Conservation (phyloP, 495 filamentous ascomycete genomes). For the Tuber brumale region DNA sequence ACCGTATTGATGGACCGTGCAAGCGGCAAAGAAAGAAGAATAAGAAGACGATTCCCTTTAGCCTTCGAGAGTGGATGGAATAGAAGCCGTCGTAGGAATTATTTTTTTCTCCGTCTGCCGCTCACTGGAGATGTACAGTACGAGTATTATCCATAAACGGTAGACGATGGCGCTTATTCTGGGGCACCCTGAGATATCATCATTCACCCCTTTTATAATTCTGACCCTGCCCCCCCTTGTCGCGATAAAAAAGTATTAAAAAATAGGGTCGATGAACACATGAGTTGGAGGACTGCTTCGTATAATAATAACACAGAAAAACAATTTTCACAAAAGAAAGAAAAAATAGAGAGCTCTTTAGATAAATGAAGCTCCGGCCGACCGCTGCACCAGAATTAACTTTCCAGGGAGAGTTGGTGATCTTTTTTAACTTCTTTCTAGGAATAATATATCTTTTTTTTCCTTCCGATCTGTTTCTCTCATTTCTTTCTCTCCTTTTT, state of each 20-base stretch:
- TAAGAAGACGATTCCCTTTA: neutral
- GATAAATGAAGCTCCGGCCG: neutral
- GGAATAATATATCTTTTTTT: neutral
- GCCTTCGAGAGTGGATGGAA: neutral
- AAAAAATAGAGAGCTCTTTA: conserved; percentile 1
- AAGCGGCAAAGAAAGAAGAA: neutral
- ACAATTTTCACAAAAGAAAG: neutral
- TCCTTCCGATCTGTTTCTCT: neutral
- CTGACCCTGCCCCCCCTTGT: neutral
- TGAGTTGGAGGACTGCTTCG: neutral
- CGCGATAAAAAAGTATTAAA: neutral
- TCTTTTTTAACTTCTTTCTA: neutral
- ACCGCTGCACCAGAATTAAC: neutral
- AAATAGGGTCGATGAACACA: neutral
- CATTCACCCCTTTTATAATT: conserved; percentile 3
- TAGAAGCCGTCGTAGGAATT: neutral
- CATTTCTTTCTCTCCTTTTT: neutral
- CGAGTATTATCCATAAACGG: neutral
- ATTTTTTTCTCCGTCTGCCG: neutral
- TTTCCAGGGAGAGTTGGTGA: neutral
- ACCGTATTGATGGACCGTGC: conserved; percentile 4
- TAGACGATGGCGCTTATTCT: conserved; percentile 5
- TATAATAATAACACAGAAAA: neutral
- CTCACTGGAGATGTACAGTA: neutral
- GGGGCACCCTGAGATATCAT: conserved; percentile 4